Evolutionary conservation across 2,329 filamentous ascomycete genomes (phyloP), one percentile per base, ranked within the genome.

Genomic region (Diaporthe vexans): DNA sequence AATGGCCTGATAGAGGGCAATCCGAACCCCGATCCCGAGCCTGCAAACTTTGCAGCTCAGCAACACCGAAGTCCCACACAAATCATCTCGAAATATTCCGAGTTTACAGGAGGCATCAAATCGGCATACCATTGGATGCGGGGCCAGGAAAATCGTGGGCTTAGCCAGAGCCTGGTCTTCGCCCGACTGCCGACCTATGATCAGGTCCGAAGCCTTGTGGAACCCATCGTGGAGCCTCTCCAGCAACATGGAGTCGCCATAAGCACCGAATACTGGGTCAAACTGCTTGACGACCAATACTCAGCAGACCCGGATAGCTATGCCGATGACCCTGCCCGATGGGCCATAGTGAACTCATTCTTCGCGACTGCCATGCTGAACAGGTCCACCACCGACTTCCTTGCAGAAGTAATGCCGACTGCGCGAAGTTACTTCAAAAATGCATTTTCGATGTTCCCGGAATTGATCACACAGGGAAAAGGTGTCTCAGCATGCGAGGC

Each of bases 371-470:
- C 37, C 37, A 43, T 63, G 58, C 4, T 63, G 0, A 26, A 5
- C 0, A 63, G 58, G 13, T 17, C 24, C 4, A 63, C 58, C 24
- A 46, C 37, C 37, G 35, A 43, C 24, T 63, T 63, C 11, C 37
- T 63, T 1, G n/a, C n/a, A 13, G 24, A 26, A 24, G 29, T 63
- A 46, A 9, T 11, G 15, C 58, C 58, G 7, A 63, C 37, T 6
- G 58, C 58, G n/a, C 46, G 58, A 24, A 63, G 10, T 17, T 63
- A 63, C 37, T 63, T 63, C 58, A 63, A 46, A 21, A 63, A 46
- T 21, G 37, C 58, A 21, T 46, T 63, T 21, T 63, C 58, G 0
- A 63, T 29, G 37, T 46, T 63, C 15, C n/a, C 58, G 8, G 37
- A 63, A 9, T 24, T 63, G 4, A 46, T 63, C 24, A 46, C 37